Evolutionary conservation across 2,329 filamentous ascomycete species (phyloP), one percentile per base, ranked within the genome.

Genomic region (Arthrocladium fulminans): DNA sequence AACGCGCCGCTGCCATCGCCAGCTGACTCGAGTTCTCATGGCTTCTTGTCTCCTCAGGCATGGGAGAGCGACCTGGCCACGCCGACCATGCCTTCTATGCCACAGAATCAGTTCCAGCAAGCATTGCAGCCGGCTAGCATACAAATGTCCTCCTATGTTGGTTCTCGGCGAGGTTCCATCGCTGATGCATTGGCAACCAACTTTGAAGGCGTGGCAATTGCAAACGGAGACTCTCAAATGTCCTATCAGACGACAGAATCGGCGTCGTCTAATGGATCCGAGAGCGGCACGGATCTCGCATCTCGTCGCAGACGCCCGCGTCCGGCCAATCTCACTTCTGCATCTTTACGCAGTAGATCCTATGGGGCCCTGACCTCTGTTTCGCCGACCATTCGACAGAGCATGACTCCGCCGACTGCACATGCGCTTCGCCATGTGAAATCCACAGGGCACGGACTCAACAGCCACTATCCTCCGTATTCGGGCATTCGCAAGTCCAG

Each of bases 251-350:
- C 20, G 10, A 22, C 42, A 25, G 42, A 47, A 32, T 23, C 47
- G 44, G 30, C 81, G 79, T 24, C 85, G 87, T 67, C 94, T 87
- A 7, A 50, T 50, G 27, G 45, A 47, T 38, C 39, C 45, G 63
- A 66, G 35, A 69, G 68, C 48, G 64, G 69, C 52, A 59, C 71
- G 40, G 69, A 72, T 50, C 61, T 73, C 53, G 70, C 70, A 25
- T 68, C 68, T 5, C 63, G 70, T 40, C 63, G 70, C 48, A 72
- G 72, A 54, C 63, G 68, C 29, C 70, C 70, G 12, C 60, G 70
- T 43, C 70, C 70, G 27, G 68, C 70, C 46, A 67, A 69, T 41
- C 67, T 73, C 52, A 69, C 68, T 25, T 71, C 68, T 12, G 61
- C 66, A 4, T 58, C 61, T 15, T 61, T 68, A 17, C 51, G 56